Evolutionary conservation across 2,329 filamentous ascomycete genomes (phyloP).

Genomic region (Huntiella savannae): DNA sequence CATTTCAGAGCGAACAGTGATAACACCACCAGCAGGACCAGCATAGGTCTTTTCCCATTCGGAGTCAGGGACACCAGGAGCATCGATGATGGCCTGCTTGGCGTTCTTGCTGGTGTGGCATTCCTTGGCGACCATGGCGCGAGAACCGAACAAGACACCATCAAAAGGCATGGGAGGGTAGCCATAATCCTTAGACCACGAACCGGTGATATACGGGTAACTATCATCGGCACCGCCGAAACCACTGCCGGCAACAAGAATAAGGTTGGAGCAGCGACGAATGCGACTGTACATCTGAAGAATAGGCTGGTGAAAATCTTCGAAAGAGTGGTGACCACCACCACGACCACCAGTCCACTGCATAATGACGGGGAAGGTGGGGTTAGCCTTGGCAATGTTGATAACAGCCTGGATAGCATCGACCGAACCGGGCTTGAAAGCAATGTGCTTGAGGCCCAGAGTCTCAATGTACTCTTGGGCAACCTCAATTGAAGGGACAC

Average conservation of each 20-base stretch:
- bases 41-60: slow-evolving; percentile 92
- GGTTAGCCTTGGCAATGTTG: slow-evolving; percentile 88
- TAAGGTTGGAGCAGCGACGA: slow-evolving; percentile 67
- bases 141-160: slow-evolving; percentile 74
- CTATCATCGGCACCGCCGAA: slow-evolving; percentile 83
- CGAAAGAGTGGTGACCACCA: slow-evolving; percentile 84
- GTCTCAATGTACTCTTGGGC: slow-evolving; percentile 89
- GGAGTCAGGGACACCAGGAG: slow-evolving; percentile 59
- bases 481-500: slow-evolving; percentile 83
- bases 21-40: slow-evolving; percentile 75
- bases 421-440: slow-evolving; percentile 81
- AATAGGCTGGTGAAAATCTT: slow-evolving; percentile 87
- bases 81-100: slow-evolving; percentile 78
- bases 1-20: slow-evolving; percentile 97
- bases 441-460: slow-evolving; percentile 77
- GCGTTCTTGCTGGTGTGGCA: slow-evolving; percentile 72
- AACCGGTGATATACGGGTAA: slow-evolving; percentile 77
- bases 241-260: slow-evolving; percentile 76
- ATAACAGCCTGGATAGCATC: slow-evolving; percentile 79
- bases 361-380: slow-evolving; percentile 75
- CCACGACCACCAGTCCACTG: slow-evolving; percentile 93
- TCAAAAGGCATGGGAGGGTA: slow-evolving; percentile 91
- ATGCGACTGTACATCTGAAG: slow-evolving; percentile 82
- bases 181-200: slow-evolving; percentile 71
- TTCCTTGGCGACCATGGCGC: slow-evolving; percentile 90